These are phyloP conservation scores for Fomitopsis pulvina DNA, from an alignment of 768 basidiomycete genomes.

Conservation along the genomic window DNA sequence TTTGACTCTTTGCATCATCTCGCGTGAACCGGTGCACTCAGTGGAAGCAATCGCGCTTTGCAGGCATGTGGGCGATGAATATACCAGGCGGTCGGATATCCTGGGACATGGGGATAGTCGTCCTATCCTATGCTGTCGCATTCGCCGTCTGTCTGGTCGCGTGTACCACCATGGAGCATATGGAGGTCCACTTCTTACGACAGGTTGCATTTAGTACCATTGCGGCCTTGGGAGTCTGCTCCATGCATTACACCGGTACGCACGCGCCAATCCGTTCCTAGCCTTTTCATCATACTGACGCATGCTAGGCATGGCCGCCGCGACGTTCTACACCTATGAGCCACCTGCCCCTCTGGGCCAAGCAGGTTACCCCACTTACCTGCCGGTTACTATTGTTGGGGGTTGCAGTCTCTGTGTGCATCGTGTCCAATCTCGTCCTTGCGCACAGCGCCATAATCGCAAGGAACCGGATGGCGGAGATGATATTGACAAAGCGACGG, in stretches of 20 bases:
- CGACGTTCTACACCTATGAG: slow-evolving; percentile 21
- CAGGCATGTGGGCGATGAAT: slow-evolving; percentile 26
- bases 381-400: slow-evolving; percentile 17
- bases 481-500: slow-evolving; percentile 21
- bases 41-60: not conserved
- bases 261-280: not conserved
- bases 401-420: slow-evolving; percentile 19
- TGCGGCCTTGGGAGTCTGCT: slow-evolving; percentile 18
- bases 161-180: slow-evolving; percentile 21
- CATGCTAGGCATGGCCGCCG: slow-evolving; percentile 21
- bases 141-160: slow-evolving; percentile 21
- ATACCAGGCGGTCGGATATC: slow-evolving; percentile 19
- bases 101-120: slow-evolving; percentile 18
- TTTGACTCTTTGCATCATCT: too few species aligned
- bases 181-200: slow-evolving; percentile 22
- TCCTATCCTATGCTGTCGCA: slow-evolving; percentile 21
- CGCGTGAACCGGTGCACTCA: not conserved
- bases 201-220: slow-evolving; percentile 23
- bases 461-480: slow-evolving; percentile 24
- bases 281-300: not conserved
- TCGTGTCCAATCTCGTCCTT: slow-evolving; percentile 21
- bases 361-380: slow-evolving; percentile 20
- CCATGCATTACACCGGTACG: slow-evolving; percentile 27
- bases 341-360: slow-evolving; percentile 12
- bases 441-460: slow-evolving; percentile 21